Conservation (phyloP, 2,329 filamentous ascomycete species). For the Truncatella angustata region DNA sequence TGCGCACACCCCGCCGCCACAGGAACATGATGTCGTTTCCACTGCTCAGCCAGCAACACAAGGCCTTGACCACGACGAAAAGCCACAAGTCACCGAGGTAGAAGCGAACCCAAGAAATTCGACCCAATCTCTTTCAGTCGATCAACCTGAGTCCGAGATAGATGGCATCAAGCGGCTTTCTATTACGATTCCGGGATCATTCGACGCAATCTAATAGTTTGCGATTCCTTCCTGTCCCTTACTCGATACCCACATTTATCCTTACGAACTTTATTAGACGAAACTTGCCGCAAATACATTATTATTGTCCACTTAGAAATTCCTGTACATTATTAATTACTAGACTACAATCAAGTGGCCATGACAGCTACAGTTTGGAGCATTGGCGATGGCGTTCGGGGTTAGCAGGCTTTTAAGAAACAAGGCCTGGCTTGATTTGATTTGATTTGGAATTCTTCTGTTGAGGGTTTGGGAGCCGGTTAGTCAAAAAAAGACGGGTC, state of each 20-base stretch:
- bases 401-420: background rate
- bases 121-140: slow-evolving; percentile 19
- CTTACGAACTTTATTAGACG: background rate
- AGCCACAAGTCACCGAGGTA: background rate
- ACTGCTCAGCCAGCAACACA: background rate
- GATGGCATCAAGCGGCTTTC: slow-evolving; percentile 31
- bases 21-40: background rate
- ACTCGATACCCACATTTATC: background rate
- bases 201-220: slow-evolving; percentile 16
- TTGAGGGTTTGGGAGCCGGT: too few relatives aligned
- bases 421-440: background rate
- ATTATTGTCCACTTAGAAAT: background rate
- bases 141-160: slow-evolving; percentile 20
- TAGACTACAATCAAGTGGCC: slow-evolving; percentile 5
- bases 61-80: background rate
- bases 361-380: background rate
- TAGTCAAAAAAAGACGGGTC: too few relatives aligned
- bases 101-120: slow-evolving; percentile 13
- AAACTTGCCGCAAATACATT: background rate
- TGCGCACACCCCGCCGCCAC: background rate
- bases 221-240: slow-evolving; percentile 1
- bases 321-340: slow-evolving; percentile 9
- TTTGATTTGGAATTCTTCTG: too few relatives aligned
- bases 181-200: slow-evolving; percentile 33
- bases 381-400: slow-evolving; percentile 8